A percentile compares a stretch with the other conserved stretches of the same genome.
These are phyloP conservation scores for Micractinium sp. DNA, from an alignment of 139 green algal species.

Conservation along the genomic window DNA sequence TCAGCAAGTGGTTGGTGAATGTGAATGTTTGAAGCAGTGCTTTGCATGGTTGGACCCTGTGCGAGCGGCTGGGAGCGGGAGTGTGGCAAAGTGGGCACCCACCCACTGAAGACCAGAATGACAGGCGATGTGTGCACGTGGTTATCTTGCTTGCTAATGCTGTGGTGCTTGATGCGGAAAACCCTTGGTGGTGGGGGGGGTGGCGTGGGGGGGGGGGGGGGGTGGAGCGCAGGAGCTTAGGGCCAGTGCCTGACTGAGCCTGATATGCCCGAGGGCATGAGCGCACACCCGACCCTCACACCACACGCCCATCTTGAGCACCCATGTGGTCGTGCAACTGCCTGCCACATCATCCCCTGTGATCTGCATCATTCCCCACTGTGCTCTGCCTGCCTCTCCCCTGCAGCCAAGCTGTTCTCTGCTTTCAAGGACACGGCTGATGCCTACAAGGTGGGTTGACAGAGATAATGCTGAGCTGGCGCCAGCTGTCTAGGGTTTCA, in stretches of 20 bases:
- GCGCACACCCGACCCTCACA: too few species aligned
- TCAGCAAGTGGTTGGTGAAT: too few species aligned
- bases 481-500: too few species aligned
- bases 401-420: conserved; percentile 21
- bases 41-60: background rate
- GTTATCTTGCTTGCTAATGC: background rate
- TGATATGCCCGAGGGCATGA: background rate
- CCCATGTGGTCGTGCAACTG: too few species aligned
- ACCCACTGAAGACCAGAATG: background rate
- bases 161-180: background rate
- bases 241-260: background rate
- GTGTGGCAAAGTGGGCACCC: background rate
- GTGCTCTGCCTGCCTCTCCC: background rate
- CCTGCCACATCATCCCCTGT: too few species aligned
- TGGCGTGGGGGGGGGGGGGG: too few species aligned
- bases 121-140: background rate
- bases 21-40: background rate
- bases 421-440: conserved; percentile 12
- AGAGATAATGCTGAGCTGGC: too few species aligned
- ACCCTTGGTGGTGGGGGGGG: background rate
- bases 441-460: background rate
- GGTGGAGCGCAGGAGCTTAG: too few species aligned
- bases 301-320: too few species aligned
- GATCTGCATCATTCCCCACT: too few species aligned
- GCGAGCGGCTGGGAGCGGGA: too few species aligned